phyloP scores from a whole-genome alignment of 345 rosid genomes.

The Euphorbia pulcherrima region DNA sequence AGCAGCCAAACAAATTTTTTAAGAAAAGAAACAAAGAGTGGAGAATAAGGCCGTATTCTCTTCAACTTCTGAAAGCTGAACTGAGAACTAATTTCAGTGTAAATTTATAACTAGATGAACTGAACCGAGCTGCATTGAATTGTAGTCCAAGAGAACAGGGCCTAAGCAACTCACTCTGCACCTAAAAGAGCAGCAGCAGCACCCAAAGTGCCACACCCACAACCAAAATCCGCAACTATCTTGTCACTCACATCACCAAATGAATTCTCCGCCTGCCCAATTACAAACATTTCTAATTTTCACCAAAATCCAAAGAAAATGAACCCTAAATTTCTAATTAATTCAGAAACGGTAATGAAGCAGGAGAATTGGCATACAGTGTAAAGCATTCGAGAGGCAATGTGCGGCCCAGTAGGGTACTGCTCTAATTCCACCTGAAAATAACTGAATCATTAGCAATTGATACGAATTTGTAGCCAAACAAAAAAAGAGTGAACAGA shows the following conservation, averaged over 20 bases:
- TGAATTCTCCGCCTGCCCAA: constrained; percentile 74
- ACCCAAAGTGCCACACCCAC: constrained; percentile 89
- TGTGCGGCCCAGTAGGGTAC: constrained; percentile 93
- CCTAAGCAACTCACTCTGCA: constrained; percentile 68
- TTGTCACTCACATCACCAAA: constrained; percentile 69
- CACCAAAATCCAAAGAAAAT: neutral
- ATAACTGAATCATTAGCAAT: neutral
- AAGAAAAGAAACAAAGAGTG: neutral
- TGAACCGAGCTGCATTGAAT: too few species aligned
- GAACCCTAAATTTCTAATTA: neutral
- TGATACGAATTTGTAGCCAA: neutral
- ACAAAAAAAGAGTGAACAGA: neutral
- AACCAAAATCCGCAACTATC: constrained; percentile 92
- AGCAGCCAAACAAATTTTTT: neutral
- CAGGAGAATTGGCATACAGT: constrained; percentile 35
- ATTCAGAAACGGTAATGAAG: neutral
- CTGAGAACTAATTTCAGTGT: too few species aligned
- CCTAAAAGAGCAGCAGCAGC: constrained; percentile 85
- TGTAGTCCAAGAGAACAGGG: too few species aligned
- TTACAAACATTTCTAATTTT: neutral
- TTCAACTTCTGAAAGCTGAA: too few species aligned
- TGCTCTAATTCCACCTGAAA: constrained; percentile 86
- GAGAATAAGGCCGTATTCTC: too few species aligned
- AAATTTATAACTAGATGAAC: too few species aligned
- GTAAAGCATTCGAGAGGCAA: constrained; percentile 92